phyloP scores from a whole-genome alignment of 2,329 filamentous ascomycete genomes.

The Stemphylium beticola region DNA sequence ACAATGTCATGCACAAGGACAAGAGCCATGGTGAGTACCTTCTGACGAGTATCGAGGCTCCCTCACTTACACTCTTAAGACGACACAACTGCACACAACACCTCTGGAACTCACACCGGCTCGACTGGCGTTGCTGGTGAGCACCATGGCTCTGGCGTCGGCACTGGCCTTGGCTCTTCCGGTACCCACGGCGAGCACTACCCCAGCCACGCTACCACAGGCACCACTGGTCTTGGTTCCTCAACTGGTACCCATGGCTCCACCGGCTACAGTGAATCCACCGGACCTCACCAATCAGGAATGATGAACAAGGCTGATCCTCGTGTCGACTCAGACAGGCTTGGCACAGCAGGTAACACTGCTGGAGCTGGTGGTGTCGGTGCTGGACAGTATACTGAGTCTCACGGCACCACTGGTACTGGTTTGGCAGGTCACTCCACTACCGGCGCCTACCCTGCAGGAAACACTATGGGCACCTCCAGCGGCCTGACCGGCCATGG shows the following conservation, averaged over 20 bases:
- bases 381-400: slow-evolving; percentile 10
- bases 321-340: slow-evolving; percentile 37
- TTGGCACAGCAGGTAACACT: slow-evolving; percentile 34
- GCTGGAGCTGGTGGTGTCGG: slow-evolving; percentile 30
- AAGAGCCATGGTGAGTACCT: slow-evolving; percentile 30
- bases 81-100: slow-evolving; percentile 8
- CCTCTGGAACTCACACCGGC: slow-evolving; percentile 10
- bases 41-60: not conserved
- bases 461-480: slow-evolving; percentile 18
- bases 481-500: slow-evolving; percentile 1
- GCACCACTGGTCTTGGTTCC: slow-evolving; percentile 1
- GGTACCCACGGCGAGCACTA: slow-evolving; percentile 3
- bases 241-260: slow-evolving; percentile 1
- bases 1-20: slow-evolving; percentile 46
- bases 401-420: slow-evolving; percentile 3
- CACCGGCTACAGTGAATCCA: slow-evolving; percentile 25
- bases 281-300: slow-evolving; percentile 38
- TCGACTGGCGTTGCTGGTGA: slow-evolving; percentile 12
- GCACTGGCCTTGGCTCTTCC: slow-evolving; percentile 6
- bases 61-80: slow-evolving; percentile 17
- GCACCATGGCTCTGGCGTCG: slow-evolving; percentile 7
- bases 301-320: slow-evolving; percentile 41
- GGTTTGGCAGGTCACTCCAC: slow-evolving; percentile 6
- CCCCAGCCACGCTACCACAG: not conserved
- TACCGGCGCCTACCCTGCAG: slow-evolving; percentile 16